Conservation (phyloP, 2,329 filamentous ascomycete species). For the Botrytis fabae region DNA sequence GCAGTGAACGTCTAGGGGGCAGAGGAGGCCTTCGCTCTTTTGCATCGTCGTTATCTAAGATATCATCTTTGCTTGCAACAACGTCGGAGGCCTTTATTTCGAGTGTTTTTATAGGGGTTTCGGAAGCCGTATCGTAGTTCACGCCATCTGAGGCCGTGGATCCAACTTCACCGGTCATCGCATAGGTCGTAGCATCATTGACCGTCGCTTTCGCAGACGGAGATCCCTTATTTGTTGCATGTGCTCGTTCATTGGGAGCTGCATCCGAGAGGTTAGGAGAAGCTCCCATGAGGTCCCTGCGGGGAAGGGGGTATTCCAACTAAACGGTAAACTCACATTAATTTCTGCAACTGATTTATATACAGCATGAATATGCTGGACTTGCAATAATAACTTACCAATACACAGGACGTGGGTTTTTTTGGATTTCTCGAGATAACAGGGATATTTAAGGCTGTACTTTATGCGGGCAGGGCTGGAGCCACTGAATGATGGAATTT, state of each 20-base stretch:
- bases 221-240: slow-evolving; percentile 26
- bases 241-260: slow-evolving; percentile 28
- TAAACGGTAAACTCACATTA: slow-evolving; percentile 12
- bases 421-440: neutral
- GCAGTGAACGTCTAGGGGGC: slow-evolving; percentile 47
- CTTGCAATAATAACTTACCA: slow-evolving; percentile 2
- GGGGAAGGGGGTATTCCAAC: neutral
- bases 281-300: slow-evolving; percentile 32
- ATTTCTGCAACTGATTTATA: neutral
- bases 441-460: slow-evolving; percentile 17
- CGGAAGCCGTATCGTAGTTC: neutral
- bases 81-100: slow-evolving; percentile 3
- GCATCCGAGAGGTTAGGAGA: slow-evolving; percentile 23
- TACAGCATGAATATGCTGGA: slow-evolving; percentile 1
- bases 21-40: slow-evolving; percentile 47
- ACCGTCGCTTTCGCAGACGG: slow-evolving; percentile 28
- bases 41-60: slow-evolving; percentile 28
- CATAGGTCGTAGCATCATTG: slow-evolving; percentile 31
- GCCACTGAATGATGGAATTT: slow-evolving; percentile 13
- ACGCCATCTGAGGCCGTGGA: slow-evolving; percentile 25
- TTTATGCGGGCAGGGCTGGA: slow-evolving; percentile 21
- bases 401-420: neutral
- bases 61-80: slow-evolving; percentile 13
- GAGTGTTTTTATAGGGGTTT: neutral
- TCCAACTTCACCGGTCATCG: slow-evolving; percentile 33